Evolutionary conservation across 108 stramenopile species (phyloP).

Genomic region (Conticribra weissflogii): DNA sequence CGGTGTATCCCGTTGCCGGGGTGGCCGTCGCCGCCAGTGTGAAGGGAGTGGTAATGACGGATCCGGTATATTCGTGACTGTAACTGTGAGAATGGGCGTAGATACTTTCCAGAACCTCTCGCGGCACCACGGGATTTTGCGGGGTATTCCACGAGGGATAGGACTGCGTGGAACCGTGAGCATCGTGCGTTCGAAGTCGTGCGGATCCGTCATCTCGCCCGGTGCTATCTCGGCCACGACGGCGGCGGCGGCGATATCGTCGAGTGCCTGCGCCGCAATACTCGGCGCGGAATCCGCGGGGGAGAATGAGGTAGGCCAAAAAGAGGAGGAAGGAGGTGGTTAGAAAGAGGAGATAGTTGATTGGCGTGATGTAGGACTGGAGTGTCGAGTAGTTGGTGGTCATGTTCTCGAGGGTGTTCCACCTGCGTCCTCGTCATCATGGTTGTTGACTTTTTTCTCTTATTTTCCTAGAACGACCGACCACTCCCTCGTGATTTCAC

Average conservation of each 20-base stretch:
- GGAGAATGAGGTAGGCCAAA: constrained; percentile 25
- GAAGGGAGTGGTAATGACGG: neutral
- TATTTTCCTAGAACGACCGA: too few relatives aligned
- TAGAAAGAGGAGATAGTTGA: constrained; percentile 30
- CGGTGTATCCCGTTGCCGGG: neutral
- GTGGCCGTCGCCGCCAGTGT: constrained; percentile 1
- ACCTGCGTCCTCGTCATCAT: too few relatives aligned
- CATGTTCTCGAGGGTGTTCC: too few relatives aligned
- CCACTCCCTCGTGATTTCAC: too few relatives aligned
- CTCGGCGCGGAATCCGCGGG: constrained; percentile 24
- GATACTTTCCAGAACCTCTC: constrained; percentile 4
- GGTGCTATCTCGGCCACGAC: neutral
- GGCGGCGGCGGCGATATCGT: constrained; percentile 10
- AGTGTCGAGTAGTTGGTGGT: constrained; percentile 1
- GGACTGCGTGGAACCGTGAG: neutral
- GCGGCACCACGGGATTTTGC: neutral
- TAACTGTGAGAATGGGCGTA: constrained; percentile 10
- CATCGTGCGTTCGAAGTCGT: neutral
- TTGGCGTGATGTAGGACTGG: constrained; percentile 9
- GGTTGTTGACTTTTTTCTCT: too few relatives aligned
- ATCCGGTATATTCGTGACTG: neutral
- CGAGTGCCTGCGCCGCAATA: constrained; percentile 11
- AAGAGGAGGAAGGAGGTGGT: constrained; percentile 13
- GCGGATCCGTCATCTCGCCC: neutral
- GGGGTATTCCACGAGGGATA: neutral